These are phyloP conservation scores for Gonium pectorale DNA, from an alignment of 139 green algal genomes.

Conservation along the genomic window DNA sequence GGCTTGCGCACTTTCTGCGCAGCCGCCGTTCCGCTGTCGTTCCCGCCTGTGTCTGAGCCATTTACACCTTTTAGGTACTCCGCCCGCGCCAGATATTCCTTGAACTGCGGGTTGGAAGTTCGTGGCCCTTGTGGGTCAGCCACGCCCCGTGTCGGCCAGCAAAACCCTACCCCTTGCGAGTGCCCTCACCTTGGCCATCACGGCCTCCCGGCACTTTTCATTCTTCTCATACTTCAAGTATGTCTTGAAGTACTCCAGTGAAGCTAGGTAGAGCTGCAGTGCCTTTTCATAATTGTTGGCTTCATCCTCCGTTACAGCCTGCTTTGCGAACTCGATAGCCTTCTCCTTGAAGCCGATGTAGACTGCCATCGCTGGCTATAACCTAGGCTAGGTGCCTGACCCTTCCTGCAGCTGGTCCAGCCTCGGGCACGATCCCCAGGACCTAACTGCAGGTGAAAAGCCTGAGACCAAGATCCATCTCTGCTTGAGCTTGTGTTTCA, in stretches of 20 bases:
- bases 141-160: too few relatives aligned
- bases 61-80: conserved; percentile 92
- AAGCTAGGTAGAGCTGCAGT: conserved; percentile 44
- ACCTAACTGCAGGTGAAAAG: too few relatives aligned
- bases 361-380: conserved; percentile 47
- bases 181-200: conserved; percentile 68
- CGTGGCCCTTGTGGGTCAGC: too few relatives aligned
- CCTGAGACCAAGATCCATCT: too few relatives aligned
- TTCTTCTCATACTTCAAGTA: conserved; percentile 78
- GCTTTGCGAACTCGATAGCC: conserved; percentile 79
- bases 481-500: too few relatives aligned
- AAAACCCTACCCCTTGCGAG: background rate
- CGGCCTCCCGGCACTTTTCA: conserved; percentile 57
- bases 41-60: conserved; percentile 48
- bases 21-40: conserved; percentile 50
- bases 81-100: conserved; percentile 93
- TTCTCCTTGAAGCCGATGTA: conserved; percentile 64
- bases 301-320: conserved; percentile 83
- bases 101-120: conserved; percentile 85
- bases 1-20: conserved; percentile 58
- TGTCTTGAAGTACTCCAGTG: conserved; percentile 66
- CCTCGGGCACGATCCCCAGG: too few relatives aligned
- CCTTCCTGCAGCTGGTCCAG: too few relatives aligned
- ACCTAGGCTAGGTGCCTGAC: too few relatives aligned
- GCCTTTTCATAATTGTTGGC: conserved; percentile 80